Evolutionary conservation across 2,329 filamentous ascomycete species (phyloP).

Genomic region (Geosmithia morbida): DNA sequence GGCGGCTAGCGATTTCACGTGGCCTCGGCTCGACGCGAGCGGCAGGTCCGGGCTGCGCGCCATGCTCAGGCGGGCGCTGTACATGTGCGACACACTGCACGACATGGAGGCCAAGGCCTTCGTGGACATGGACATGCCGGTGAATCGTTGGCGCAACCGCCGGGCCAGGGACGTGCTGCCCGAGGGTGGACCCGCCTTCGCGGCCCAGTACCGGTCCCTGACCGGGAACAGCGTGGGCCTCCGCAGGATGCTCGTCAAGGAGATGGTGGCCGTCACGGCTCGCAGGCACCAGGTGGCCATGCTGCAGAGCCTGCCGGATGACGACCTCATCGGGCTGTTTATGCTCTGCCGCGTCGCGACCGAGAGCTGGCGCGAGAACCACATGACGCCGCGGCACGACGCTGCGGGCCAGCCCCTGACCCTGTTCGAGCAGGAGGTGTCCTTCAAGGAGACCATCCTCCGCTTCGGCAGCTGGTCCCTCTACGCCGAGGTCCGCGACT

Average conservation of each 20-base stretch:
- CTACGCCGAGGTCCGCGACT: background rate
- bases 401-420: too few relatives aligned
- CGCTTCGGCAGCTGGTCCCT: background rate
- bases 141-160: background rate
- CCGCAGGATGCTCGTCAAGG: background rate
- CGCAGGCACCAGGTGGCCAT: background rate
- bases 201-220: too few relatives aligned
- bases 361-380: background rate
- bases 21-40: background rate
- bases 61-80: background rate
- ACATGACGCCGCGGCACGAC: background rate
- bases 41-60: background rate
- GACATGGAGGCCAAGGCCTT: constrained; percentile 1
- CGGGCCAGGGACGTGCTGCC: background rate
- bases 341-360: background rate
- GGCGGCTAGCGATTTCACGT: background rate
- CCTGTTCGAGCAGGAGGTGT: background rate
- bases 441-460: background rate
- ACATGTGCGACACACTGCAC: background rate
- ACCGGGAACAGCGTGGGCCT: too few relatives aligned
- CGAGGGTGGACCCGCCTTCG: too few relatives aligned
- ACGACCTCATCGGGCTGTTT: background rate
- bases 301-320: background rate
- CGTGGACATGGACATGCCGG: background rate
- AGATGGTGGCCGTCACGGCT: background rate